Evolutionary conservation across 2,329 filamentous ascomycete species (phyloP).

Genomic region (Nemania bipapillata): DNA sequence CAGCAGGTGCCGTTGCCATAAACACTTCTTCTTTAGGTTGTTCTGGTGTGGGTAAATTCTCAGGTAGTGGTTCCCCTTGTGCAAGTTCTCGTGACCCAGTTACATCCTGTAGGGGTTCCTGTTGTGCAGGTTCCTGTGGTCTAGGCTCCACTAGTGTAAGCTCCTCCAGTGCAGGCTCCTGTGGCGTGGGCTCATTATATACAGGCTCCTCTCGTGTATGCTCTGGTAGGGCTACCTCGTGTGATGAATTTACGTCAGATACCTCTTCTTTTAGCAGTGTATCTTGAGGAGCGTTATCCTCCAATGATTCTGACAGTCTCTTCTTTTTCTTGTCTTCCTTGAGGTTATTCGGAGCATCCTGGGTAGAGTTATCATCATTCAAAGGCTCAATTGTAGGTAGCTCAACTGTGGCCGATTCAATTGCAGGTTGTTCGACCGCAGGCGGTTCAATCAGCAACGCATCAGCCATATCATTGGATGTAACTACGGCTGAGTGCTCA

Average conservation of each 20-base stretch:
- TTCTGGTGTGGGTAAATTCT: background rate
- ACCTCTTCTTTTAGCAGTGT: constrained; percentile 8
- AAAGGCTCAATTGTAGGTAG: background rate
- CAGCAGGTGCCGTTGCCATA: background rate
- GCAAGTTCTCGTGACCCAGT: background rate
- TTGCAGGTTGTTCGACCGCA: no score
- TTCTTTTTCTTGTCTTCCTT: constrained; percentile 52
- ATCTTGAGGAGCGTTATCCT: background rate
- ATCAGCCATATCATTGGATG: background rate
- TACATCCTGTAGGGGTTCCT: background rate
- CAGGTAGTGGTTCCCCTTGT: background rate
- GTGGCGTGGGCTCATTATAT: background rate
- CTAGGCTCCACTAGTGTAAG: background rate
- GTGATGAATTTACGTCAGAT: background rate
- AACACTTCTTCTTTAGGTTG: background rate
- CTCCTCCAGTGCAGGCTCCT: background rate
- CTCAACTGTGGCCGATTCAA: no score
- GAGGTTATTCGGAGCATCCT: constrained; percentile 44
- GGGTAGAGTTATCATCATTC: constrained; percentile 19
- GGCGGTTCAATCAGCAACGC: no score
- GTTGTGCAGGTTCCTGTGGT: background rate
- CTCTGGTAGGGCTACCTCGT: no score
- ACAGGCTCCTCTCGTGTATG: no score
- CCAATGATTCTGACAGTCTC: constrained; percentile 14
- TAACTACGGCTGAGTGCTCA: background rate